Percentiles rank a stretch among this genome's conserved stretches.
Evolutionary conservation across 257 asterid genomes (phyloP).

Genomic region (Fraxinus excelsior): DNA sequence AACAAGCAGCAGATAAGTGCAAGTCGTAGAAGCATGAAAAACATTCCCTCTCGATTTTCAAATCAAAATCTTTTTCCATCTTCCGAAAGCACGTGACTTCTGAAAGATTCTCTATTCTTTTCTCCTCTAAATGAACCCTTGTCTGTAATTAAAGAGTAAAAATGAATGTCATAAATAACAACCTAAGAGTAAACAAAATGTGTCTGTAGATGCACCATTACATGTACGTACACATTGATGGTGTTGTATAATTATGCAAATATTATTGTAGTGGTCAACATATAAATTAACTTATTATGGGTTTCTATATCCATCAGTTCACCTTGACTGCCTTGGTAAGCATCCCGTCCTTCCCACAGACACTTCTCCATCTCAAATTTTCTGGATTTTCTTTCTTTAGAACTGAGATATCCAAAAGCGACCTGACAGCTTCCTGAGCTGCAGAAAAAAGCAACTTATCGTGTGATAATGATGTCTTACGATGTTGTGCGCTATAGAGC

Average conservation of each 20-base stretch:
- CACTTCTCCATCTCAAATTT: slow-evolving; percentile 65
- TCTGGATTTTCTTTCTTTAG: slow-evolving; percentile 42
- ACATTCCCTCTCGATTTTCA: slow-evolving; percentile 60
- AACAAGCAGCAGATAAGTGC: slow-evolving; percentile 56
- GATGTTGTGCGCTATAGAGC: slow-evolving; percentile 65
- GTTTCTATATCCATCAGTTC: slow-evolving; percentile 11
- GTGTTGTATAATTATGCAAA: not conserved
- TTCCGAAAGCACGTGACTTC: slow-evolving; percentile 26
- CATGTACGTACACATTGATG: not conserved
- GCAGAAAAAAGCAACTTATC: slow-evolving; percentile 79
- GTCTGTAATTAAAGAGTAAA: slow-evolving; percentile 38
- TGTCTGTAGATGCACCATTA: not conserved
- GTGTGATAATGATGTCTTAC: slow-evolving; percentile 74
- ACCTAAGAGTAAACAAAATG: not conserved
- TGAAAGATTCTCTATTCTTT: slow-evolving; percentile 48
- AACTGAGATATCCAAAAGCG: slow-evolving; percentile 55
- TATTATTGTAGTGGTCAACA: not conserved
- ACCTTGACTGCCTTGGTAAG: slow-evolving; percentile 77
- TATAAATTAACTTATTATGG: not conserved
- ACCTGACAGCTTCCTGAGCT: slow-evolving; percentile 56
- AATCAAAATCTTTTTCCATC: slow-evolving; percentile 61
- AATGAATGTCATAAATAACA: not conserved
- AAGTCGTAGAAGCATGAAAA: slow-evolving; percentile 70
- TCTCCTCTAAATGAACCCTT: slow-evolving; percentile 61
- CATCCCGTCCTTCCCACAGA: slow-evolving; percentile 62